Evolutionary conservation across 495 filamentous ascomycete species (phyloP), one percentile per base, ranked within the genome.

Genomic region (Ramalina intermedia): DNA sequence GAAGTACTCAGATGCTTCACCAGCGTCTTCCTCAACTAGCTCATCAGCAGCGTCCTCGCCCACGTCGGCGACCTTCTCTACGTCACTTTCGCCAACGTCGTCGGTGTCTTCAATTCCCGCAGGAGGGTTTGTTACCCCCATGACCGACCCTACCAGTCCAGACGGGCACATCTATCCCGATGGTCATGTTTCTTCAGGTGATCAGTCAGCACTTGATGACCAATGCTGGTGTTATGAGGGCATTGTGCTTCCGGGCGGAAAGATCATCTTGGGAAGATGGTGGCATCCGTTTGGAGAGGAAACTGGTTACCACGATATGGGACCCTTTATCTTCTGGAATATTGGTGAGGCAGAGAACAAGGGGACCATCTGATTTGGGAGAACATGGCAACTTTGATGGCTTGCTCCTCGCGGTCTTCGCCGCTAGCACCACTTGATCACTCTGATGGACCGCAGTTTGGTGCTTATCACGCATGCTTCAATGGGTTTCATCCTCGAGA

Each of bases 311-410:
- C 38, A 40, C 52, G 51, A 33, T 18, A 61, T 58, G 14, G 75
- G 75, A 1, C 75, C 72, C 5, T 78, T 78, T 49, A 69, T 79
- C 38, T 72, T 72, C 46, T 79, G 74, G 75, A 69, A 68, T 37
- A 61, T 69, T 14, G 59, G 63, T n/a, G 18, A 47, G n/a, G 2
- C 44, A 45, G 47, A 24, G 16, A 7, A 39, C 33, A 13, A 12
- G 17, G 20, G 21, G 29, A 20, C 11, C 24, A 33, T 33, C 29
- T 33, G 29, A 33, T 11, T 33, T 33, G 29, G 8, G 12, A 33
- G 29, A 33, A 11, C 8, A 33, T 33, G 5, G 29, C 29, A 33
- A 11, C 17, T n/a, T 24, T 13, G 12, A 13, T 13, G 12, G 29
- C 29, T 11, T 11, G 29, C 8, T 1, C 8, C 6, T 13, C 29